Conservation (phyloP, 2,329 filamentous ascomycete genomes). For the Huntiella omanensis region DNA sequence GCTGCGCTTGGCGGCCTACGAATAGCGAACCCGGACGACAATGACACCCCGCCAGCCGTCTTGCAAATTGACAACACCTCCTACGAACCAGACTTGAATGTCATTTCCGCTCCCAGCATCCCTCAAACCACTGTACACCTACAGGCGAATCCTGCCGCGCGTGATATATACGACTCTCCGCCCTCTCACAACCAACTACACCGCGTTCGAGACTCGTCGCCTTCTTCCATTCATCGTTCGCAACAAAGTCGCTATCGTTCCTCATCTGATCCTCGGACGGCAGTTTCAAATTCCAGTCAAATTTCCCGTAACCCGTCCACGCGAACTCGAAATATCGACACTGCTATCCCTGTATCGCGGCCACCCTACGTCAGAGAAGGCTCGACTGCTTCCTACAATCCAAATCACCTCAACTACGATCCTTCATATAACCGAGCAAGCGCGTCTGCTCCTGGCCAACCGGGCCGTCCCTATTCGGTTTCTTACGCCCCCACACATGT, state of each 20-base stretch:
- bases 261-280: slow-evolving; percentile 8
- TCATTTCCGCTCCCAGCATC: slow-evolving; percentile 6
- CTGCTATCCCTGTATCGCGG: slow-evolving; percentile 3
- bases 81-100: not conserved
- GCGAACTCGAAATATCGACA: slow-evolving; percentile 6
- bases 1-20: slow-evolving; percentile 83
- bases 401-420: slow-evolving; percentile 7
- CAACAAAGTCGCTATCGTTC: slow-evolving; percentile 11
- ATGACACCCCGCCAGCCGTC: slow-evolving; percentile 18
- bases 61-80: slow-evolving; percentile 3
- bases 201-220: slow-evolving; percentile 10
- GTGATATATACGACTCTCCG: slow-evolving; percentile 2
- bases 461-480: slow-evolving; percentile 8
- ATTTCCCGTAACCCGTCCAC: slow-evolving; percentile 10
- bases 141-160: not conserved
- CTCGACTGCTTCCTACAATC: slow-evolving; percentile 9
- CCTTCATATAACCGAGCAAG: slow-evolving; percentile 7
- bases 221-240: slow-evolving; percentile 4
- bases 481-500: slow-evolving; percentile 12
- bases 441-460: slow-evolving; percentile 8
- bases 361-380: slow-evolving; percentile 10
- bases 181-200: slow-evolving; percentile 10
- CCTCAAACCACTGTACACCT: slow-evolving; percentile 14
- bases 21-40: slow-evolving; percentile 89
- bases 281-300: not conserved